These are phyloP conservation scores for Alternaria rosae DNA, from an alignment of 2,329 filamentous ascomycete genomes.

Conservation along the genomic window DNA sequence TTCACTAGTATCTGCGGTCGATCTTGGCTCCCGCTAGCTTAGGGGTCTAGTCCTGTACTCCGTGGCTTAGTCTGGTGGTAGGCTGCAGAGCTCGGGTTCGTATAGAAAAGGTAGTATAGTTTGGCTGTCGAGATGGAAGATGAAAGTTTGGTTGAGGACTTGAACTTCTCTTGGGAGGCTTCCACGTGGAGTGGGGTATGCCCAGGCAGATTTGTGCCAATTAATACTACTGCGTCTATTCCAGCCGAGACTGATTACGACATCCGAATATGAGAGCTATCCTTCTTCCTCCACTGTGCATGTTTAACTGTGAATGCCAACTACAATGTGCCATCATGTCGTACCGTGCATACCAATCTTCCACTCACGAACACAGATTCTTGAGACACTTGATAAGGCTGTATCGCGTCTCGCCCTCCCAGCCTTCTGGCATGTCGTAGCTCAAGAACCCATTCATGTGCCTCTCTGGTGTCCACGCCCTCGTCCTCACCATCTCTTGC, in stretches of 20 bases:
- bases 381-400: neutral
- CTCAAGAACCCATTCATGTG: neutral
- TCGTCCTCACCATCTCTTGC: neutral
- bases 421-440: neutral
- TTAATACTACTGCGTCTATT: neutral
- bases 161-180: neutral
- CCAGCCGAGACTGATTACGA: neutral
- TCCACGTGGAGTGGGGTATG: neutral
- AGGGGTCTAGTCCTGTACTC: neutral
- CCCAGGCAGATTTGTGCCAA: neutral
- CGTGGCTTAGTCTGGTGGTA: neutral
- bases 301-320: neutral
- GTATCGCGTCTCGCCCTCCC: neutral
- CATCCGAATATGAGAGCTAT: neutral
- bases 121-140: no score
- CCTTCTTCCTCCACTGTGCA: neutral
- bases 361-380: neutral
- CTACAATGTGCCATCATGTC: neutral
- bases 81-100: neutral
- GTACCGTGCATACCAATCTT: neutral
- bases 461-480: neutral
- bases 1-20: neutral
- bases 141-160: neutral
- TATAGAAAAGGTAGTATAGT: neutral
- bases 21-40: neutral